Percentiles rank a stretch among this genome's conserved stretches.
Evolutionary conservation across 148 eudicot species (phyloP).

Genomic region (Cornus florida): DNA sequence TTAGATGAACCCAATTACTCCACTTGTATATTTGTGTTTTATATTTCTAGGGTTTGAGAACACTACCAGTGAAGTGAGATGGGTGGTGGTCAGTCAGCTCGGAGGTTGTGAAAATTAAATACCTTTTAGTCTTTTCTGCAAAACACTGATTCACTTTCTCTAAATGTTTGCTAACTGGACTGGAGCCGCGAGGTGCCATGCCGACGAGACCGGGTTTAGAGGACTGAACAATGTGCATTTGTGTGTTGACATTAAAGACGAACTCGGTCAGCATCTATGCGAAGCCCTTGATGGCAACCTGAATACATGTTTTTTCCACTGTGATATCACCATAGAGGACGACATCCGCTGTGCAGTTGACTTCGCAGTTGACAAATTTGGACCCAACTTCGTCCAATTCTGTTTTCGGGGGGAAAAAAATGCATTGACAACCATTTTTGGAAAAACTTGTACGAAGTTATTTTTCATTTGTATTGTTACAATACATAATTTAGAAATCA

Average conservation of each 20-base stretch:
- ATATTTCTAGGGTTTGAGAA: slow-evolving; percentile 20
- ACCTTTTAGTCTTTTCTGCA: slow-evolving; percentile 19
- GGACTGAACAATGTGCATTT: slow-evolving; percentile 42
- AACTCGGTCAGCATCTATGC: slow-evolving; percentile 49
- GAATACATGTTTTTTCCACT: slow-evolving; percentile 45
- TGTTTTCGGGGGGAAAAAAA: too few relatives aligned
- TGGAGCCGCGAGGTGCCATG: too few relatives aligned
- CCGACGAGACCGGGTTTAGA: too few relatives aligned
- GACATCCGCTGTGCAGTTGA: slow-evolving; percentile 65
- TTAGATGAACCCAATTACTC: slow-evolving; percentile 20
- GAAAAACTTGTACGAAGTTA: too few relatives aligned
- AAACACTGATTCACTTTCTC: slow-evolving; percentile 27
- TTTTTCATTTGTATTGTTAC: too few relatives aligned
- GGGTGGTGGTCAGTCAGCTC: slow-evolving; percentile 21
- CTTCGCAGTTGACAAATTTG: slow-evolving; percentile 57
- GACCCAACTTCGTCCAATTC: neutral
- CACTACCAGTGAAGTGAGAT: slow-evolving; percentile 18
- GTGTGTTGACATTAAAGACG: slow-evolving; percentile 61
- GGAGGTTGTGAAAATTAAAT: slow-evolving; percentile 54
- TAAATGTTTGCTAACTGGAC: slow-evolving; percentile 38
- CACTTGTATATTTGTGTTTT: neutral
- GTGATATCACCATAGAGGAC: slow-evolving; percentile 72
- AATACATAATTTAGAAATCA: too few relatives aligned
- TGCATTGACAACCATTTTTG: too few relatives aligned
- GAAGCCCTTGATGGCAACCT: slow-evolving; percentile 45